These are phyloP conservation scores for Colletotrichum cereale DNA, from an alignment of 2,329 filamentous ascomycete genomes.

Conservation along the genomic window DNA sequence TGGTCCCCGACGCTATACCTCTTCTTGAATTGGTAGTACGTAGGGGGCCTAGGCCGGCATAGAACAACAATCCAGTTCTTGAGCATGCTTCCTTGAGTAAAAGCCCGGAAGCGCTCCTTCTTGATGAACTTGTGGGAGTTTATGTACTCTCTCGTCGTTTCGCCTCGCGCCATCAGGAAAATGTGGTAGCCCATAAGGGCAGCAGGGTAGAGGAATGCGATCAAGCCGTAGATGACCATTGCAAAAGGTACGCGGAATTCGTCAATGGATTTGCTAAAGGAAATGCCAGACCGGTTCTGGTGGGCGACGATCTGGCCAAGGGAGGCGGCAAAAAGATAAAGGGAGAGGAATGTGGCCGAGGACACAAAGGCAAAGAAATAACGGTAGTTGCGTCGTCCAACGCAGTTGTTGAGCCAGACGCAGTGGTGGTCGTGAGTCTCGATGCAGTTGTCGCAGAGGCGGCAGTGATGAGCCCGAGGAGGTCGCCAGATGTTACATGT, in stretches of 20 bases:
- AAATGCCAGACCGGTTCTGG: conserved; percentile 70
- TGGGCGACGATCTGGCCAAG: conserved; percentile 86
- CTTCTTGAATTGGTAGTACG: conserved; percentile 89
- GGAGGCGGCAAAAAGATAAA: conserved; percentile 82
- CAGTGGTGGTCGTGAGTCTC: conserved; percentile 99
- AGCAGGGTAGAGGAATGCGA: conserved; percentile 83
- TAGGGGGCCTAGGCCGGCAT: conserved; percentile 85
- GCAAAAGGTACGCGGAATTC: conserved; percentile 86
- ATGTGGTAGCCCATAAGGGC: conserved; percentile 90
- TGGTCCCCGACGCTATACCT: conserved; percentile 85
- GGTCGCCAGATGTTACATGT: conserved; percentile 98
- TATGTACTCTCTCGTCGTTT: conserved; percentile 96
- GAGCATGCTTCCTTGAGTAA: conserved; percentile 80
- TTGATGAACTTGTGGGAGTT: conserved; percentile 96
- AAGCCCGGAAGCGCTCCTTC: conserved; percentile 90
- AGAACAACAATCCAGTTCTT: conserved; percentile 88
- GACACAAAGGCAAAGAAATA: conserved; percentile 96
- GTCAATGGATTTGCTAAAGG: conserved; percentile 76
- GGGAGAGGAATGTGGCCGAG: conserved; percentile 79
- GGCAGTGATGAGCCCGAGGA: conserved; percentile 94
- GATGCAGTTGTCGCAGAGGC: conserved; percentile 95
- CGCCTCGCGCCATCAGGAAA: conserved; percentile 89
- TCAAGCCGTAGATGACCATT: conserved; percentile 84
- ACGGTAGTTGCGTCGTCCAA: conserved; percentile 96
- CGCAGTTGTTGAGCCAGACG: conserved; percentile 98